Percentiles rank a stretch among this genome's conserved stretches.
These are phyloP conservation scores for Mycena metata DNA, from an alignment of 768 basidiomycete species.

Conservation along the genomic window DNA sequence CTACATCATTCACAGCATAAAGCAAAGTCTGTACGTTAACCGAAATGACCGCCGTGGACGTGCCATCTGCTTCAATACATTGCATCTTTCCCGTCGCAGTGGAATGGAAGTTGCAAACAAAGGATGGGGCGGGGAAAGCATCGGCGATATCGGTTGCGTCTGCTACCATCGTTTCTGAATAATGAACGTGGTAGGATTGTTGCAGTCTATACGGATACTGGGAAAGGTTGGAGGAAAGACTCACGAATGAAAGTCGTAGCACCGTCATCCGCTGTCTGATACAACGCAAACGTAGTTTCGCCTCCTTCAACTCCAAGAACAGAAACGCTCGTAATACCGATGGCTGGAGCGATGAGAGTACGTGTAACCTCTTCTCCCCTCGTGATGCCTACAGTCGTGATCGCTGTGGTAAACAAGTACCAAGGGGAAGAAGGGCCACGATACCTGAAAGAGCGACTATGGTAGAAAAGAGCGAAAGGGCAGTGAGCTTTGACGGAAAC, in stretches of 20 bases:
- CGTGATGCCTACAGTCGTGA: slow-evolving; percentile 16
- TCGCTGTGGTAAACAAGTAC: slow-evolving; percentile 15
- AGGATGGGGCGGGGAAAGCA: slow-evolving; percentile 25
- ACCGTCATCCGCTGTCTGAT: slow-evolving; percentile 26
- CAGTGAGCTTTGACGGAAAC: no score
- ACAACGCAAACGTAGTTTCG: slow-evolving; percentile 28
- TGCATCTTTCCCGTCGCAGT: slow-evolving; percentile 31
- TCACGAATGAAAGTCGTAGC: slow-evolving; percentile 26
- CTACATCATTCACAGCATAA: slow-evolving; percentile 26
- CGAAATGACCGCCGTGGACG: slow-evolving; percentile 25
- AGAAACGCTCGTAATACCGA: no score
- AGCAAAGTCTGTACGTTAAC: slow-evolving; percentile 23
- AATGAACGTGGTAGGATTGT: slow-evolving; percentile 15
- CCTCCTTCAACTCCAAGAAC: no score
- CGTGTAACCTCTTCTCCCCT: slow-evolving; percentile 23
- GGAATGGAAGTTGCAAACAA: slow-evolving; percentile 22
- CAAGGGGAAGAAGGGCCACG: slow-evolving; percentile 15
- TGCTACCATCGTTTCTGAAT: slow-evolving; percentile 31
- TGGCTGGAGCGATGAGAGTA: slow-evolving; percentile 26
- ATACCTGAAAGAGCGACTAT: slow-evolving; percentile 27
- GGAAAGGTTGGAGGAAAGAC: slow-evolving; percentile 22
- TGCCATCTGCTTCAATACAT: slow-evolving; percentile 23
- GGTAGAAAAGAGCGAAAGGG: slow-evolving; percentile 26
- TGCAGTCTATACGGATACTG: slow-evolving; percentile 5
- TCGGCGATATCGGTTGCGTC: slow-evolving; percentile 23